Evolutionary conservation across 2,329 filamentous ascomycete species (phyloP).

Genomic region (Talaromyces rugulosus): DNA sequence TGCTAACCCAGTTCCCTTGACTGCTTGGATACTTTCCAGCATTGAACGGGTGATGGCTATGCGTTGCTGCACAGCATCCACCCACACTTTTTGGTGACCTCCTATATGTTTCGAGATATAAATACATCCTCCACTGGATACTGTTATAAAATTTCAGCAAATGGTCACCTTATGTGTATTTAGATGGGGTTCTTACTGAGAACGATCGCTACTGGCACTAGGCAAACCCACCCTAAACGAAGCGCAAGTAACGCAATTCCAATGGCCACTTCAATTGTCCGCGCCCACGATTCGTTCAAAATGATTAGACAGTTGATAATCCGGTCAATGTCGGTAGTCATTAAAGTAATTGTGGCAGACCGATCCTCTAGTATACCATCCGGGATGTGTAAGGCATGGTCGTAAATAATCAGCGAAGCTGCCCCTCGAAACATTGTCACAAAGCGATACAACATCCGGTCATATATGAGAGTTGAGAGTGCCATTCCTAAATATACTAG

Average conservation of each 20-base stretch:
- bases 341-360: constrained; percentile 8
- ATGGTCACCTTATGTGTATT: background rate
- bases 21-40: constrained; percentile 36
- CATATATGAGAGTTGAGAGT: constrained; percentile 4
- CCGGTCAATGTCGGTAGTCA: constrained; percentile 9
- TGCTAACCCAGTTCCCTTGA: constrained; percentile 37
- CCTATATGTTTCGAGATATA: constrained; percentile 12
- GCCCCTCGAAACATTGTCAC: constrained; percentile 11
- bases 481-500: constrained; percentile 8
- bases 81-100: constrained; percentile 32
- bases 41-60: constrained; percentile 37
- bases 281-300: constrained; percentile 11
- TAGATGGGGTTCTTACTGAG: background rate
- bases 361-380: constrained; percentile 4
- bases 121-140: constrained; percentile 2
- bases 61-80: constrained; percentile 37
- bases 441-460: constrained; percentile 8
- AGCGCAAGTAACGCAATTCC: constrained; percentile 1
- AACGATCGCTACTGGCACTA: background rate
- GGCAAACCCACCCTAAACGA: constrained; percentile 7
- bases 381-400: background rate
- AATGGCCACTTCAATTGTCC: constrained; percentile 5
- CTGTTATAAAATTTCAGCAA: background rate
- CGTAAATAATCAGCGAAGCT: constrained; percentile 3
- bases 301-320: constrained; percentile 6